phyloP scores from a whole-genome alignment of 1,284 basidiomycete species.

The Irpex lacteus region DNA sequence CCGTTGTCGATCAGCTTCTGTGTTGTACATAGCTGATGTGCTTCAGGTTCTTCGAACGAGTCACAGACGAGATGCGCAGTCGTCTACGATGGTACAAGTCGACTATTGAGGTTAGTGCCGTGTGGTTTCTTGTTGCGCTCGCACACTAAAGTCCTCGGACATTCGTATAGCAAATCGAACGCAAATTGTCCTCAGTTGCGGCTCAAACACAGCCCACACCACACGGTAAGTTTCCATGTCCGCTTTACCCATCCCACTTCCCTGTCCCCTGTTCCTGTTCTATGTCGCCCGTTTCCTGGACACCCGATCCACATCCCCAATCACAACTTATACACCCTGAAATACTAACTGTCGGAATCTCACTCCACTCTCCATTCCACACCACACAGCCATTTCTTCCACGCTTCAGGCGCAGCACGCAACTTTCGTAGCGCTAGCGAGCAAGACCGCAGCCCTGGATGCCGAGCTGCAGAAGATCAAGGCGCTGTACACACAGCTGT shows the following conservation, averaged over 20 bases:
- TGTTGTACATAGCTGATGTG: neutral
- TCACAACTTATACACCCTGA: no score
- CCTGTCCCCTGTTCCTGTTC: neutral
- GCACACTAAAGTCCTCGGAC: neutral
- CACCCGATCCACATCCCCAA: neutral
- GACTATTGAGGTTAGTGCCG: conserved; percentile 65
- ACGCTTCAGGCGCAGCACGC: conserved; percentile 74
- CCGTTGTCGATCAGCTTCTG: neutral
- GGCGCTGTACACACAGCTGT: conserved; percentile 59
- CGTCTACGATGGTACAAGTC: conserved; percentile 73
- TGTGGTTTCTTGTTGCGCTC: conserved; percentile 1
- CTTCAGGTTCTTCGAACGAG: conserved; percentile 67
- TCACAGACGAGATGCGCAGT: conserved; percentile 69
- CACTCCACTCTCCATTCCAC: neutral
- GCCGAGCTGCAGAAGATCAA: conserved; percentile 73
- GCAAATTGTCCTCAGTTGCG: conserved; percentile 67
- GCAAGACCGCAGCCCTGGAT: conserved; percentile 67
- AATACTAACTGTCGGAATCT: neutral
- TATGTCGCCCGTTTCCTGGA: neutral
- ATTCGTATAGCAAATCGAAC: conserved; percentile 69
- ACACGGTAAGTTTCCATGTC: conserved; percentile 49
- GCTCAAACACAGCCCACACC: conserved; percentile 64
- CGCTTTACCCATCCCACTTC: neutral
- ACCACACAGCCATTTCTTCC: conserved; percentile 55
- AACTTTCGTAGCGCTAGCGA: conserved; percentile 70